Base-by-base conservation (phyloP, 306 rosid species). In the Medicago arabica region DNA sequence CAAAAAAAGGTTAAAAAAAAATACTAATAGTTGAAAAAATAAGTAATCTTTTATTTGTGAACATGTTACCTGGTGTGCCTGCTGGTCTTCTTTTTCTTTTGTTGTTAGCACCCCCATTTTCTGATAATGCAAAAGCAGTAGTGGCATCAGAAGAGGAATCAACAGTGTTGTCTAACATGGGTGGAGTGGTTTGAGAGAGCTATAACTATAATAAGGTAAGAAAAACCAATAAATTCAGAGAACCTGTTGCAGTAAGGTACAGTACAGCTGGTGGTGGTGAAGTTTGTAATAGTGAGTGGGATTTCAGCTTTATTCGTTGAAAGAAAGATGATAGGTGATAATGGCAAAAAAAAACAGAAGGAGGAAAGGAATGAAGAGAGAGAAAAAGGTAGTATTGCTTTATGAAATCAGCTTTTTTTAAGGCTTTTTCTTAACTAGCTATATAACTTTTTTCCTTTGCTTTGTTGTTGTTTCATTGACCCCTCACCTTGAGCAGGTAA, bases 61-160 rank as follows among this genome's bases (percentile, higher is more conserved):
- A 50, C 6, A 6, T 40, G 39, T 72, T 82, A 94, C 99, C 99
- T 68, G 99, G 99, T 21, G 99, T 95, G 67, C 99, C 99, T 10
- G 99, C 96, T 0, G 99, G 99, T 81, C 98, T 87, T 88, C 99
- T 76, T 84, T 90, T 95, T 69, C 99, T 84, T 88, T 89, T 95
- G 88, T 75, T 81, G 31, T 61, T 61, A 15, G 62, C 46, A 2
- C 72, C 70, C 10, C 89, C 93, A 83, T 93, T 87, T 75, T 93
- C 88, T 1, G 91, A 80, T 6, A 89, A 80, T 66, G 84, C 80
- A 68, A 67, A 40, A 38, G 70, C 71, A 65, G 31, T 11, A 34
- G 38, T 34, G 7, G 38, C 38, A 38, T 11, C 83, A 49, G 82
- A 55, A 70, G 85, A 47, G 67, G 88, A 41, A 38, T 83, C 38